Percentiles rank a stretch among this genome's conserved stretches.
phyloP scores from a whole-genome alignment of 805 yeast genomes.

The Pichia insulana region DNA sequence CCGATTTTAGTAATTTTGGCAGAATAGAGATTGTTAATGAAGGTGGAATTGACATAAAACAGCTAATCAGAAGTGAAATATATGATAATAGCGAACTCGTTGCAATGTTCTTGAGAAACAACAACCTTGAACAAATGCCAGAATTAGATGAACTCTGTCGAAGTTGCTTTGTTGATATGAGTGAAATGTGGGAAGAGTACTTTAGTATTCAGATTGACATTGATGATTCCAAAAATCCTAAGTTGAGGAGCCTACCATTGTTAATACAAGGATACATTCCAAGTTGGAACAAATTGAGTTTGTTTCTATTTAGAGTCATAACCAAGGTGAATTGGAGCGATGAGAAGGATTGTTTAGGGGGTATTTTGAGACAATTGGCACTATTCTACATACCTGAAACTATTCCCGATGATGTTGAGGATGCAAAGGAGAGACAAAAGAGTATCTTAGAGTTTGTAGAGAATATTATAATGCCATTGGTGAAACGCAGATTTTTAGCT shows the following conservation, averaged over 20 bases:
- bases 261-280: conserved; percentile 60
- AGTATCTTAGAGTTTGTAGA: conserved; percentile 38
- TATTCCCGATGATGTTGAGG: conserved; percentile 19
- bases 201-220: conserved; percentile 44
- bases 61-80: conserved; percentile 31
- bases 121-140: conserved; percentile 8
- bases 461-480: conserved; percentile 51
- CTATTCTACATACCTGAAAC: conserved; percentile 41
- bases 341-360: conserved; percentile 62
- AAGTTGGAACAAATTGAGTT: conserved; percentile 50
- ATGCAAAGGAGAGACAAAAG: conserved; percentile 21
- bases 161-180: conserved; percentile 34
- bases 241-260: conserved; percentile 54
- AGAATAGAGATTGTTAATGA: conserved; percentile 31
- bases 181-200: conserved; percentile 75
- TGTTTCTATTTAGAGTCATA: conserved; percentile 56
- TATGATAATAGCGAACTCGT: conserved; percentile 19
- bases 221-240: conserved; percentile 27
- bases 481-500: conserved; percentile 58
- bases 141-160: conserved; percentile 10
- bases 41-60: conserved; percentile 24
- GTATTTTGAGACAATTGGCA: conserved; percentile 60
- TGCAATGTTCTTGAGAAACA: background rate
- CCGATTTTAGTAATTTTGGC: conserved; percentile 81
- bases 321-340: conserved; percentile 51